These are phyloP conservation scores for Boeremia exigua DNA, from an alignment of 2,329 filamentous ascomycete species.

Conservation along the genomic window DNA sequence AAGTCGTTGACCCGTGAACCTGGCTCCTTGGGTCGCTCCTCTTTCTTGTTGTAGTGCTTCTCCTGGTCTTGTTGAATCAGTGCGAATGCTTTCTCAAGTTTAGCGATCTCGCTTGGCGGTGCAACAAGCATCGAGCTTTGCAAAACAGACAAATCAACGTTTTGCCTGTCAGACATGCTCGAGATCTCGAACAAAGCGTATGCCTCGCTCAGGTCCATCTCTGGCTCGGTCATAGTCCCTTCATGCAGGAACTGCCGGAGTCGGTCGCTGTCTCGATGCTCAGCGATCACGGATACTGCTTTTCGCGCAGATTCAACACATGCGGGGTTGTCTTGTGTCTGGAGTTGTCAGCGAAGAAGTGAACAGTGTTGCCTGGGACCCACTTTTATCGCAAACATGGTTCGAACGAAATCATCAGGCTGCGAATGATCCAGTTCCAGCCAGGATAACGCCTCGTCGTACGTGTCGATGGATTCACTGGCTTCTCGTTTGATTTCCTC, in stretches of 20 bases:
- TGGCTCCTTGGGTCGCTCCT: constrained; percentile 17
- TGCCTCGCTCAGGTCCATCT: constrained; percentile 59
- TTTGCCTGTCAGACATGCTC: constrained; percentile 58
- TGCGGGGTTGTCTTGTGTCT: constrained; percentile 59
- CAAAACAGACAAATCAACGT: constrained; percentile 55
- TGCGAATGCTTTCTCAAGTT: constrained; percentile 55
- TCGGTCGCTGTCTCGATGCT: constrained; percentile 61
- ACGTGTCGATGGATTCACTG: constrained; percentile 64
- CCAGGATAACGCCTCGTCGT: constrained; percentile 68
- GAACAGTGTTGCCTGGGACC: background rate
- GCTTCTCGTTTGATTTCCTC: constrained; percentile 64
- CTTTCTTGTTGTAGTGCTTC: constrained; percentile 27
- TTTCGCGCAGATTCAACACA: constrained; percentile 59
- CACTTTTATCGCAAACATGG: constrained; percentile 65
- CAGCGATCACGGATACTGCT: constrained; percentile 65
- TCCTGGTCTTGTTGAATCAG: constrained; percentile 50
- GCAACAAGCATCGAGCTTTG: constrained; percentile 42
- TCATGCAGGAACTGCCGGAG: constrained; percentile 61
- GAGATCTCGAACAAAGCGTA: constrained; percentile 52
- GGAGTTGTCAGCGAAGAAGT: constrained; percentile 15
- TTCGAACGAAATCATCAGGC: constrained; percentile 63
- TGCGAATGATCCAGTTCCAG: constrained; percentile 58
- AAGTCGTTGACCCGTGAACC: constrained; percentile 31
- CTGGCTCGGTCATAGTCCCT: constrained; percentile 55
- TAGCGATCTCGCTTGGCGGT: constrained; percentile 53